Evolutionary conservation across 495 filamentous ascomycete species (phyloP), one percentile per base, ranked within the genome.

Genomic region (Lasiosphaeris hirsuta): DNA sequence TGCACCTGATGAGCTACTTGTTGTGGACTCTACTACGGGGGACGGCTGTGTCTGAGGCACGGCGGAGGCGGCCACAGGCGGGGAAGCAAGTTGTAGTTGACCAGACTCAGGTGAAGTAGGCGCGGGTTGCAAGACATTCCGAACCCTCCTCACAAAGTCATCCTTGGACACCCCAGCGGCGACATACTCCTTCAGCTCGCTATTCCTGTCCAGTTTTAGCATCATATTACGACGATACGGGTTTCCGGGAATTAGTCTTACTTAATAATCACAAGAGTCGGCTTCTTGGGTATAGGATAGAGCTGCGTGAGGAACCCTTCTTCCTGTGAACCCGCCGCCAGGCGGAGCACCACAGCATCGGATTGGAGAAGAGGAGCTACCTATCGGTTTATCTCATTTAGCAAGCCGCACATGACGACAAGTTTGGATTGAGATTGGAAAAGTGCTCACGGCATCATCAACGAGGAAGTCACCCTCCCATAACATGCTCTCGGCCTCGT

Each of bases 381-480:
- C 76, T 79, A 57, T 30, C 5, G 23, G 23, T 30, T 30, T 30
- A 5, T 30, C 23, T 30, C 23, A 18, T 6, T n/a, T 23, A 10
- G 17, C 44, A 41, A 18, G 11, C n/a, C 13, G 42, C 30, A 42
- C 41, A 30, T 42, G 36, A 58, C 14, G 49, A 57, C 23, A 45
- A 18, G 10, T 3, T 23, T 7, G 9, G 14, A 1, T 35, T 10
- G 5, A 15, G 10, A 11, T 35, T 0, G 8, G 15, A 13, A 10
- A 2, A 2, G 17, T 36, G 34, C 61, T 58, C 70, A 90, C 87
- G 52, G 82, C 75, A 10, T 80, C 72, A 59, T 86, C 82, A 11
- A 69, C 65, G 14, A 95, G 81, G 64, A 86, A 90, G 14, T 88
- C 84, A 39, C 84, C 65, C 68, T 96, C 89, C 93, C 93, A 97